Evolutionary conservation across 2,329 filamentous ascomycete genomes (phyloP).

Genomic region (Xylariaceae sp.): DNA sequence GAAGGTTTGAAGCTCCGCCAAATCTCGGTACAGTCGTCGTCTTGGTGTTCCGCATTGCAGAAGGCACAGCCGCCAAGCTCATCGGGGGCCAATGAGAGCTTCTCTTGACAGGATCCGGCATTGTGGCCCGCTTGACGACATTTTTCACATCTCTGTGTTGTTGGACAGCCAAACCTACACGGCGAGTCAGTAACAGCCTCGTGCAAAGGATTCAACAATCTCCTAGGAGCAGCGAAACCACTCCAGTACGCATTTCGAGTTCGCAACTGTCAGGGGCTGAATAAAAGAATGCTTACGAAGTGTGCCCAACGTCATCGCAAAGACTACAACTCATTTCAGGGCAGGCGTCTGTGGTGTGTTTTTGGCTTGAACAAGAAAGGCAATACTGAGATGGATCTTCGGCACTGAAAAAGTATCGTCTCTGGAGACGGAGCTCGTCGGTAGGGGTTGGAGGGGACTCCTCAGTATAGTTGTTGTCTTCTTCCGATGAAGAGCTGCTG

Average conservation of each 20-base stretch:
- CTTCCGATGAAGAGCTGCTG: background rate
- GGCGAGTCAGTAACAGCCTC: no score
- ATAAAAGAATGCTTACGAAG: conserved; percentile 23
- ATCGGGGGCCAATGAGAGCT: conserved; percentile 49
- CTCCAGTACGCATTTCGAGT: no score
- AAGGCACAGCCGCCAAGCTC: conserved; percentile 59
- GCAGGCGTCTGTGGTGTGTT: conserved; percentile 47
- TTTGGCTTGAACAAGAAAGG: conserved; percentile 48
- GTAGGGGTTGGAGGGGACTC: conserved; percentile 8
- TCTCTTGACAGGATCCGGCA: conserved; percentile 51
- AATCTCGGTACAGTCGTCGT: conserved; percentile 56
- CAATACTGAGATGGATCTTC: conserved; percentile 45
- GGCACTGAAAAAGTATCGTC: conserved; percentile 52
- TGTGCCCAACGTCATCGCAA: conserved; percentile 47
- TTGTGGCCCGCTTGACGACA: conserved; percentile 64
- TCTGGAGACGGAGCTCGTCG: conserved; percentile 40
- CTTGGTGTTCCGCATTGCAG: conserved; percentile 59
- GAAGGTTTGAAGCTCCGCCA: conserved; percentile 57
- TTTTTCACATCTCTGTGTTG: conserved; percentile 50
- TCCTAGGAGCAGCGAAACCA: no score
- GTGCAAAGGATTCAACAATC: no score
- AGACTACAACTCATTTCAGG: conserved; percentile 46
- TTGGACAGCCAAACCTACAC: conserved; percentile 45
- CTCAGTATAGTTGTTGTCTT: background rate
- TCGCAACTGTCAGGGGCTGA: no score